Percentiles rank a stretch among this genome's conserved stretches.
These are phyloP conservation scores for Suillus ampliporus DNA, from an alignment of 768 basidiomycete species.

Conservation along the genomic window DNA sequence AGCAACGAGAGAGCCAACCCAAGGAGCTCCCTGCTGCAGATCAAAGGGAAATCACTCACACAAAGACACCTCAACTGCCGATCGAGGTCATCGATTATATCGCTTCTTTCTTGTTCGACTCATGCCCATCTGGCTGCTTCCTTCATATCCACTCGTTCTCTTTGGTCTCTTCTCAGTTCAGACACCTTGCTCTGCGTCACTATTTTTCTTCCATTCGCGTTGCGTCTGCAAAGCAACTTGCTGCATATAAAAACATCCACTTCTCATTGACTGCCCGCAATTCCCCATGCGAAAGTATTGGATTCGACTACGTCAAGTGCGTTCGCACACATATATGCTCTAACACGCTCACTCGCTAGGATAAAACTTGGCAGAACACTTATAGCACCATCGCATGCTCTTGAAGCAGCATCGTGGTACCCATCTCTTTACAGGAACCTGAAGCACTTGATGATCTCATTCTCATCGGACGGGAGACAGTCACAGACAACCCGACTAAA, in stretches of 20 bases:
- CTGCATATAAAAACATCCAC: constrained; percentile 39
- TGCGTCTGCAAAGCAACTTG: constrained; percentile 23
- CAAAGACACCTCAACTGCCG: constrained; percentile 29
- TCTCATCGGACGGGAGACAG: constrained; percentile 46
- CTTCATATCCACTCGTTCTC: constrained; percentile 44
- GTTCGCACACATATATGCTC: constrained; percentile 29
- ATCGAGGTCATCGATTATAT: constrained; percentile 39
- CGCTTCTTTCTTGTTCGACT: constrained; percentile 17
- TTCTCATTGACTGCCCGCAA: constrained; percentile 33
- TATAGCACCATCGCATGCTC: constrained; percentile 21
- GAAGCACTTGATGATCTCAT: constrained; percentile 46
- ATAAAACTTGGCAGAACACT: constrained; percentile 24
- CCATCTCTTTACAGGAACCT: constrained; percentile 41
- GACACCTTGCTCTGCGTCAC: constrained; percentile 48
- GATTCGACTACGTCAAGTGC: constrained; percentile 55
- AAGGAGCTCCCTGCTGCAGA: neutral
- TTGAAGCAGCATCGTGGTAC: constrained; percentile 31
- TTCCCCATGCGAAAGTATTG: constrained; percentile 25
- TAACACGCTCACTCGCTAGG: constrained; percentile 8
- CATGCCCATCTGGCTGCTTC: constrained; percentile 34
- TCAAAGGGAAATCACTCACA: neutral
- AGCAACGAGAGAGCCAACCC: constrained; percentile 15
- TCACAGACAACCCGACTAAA: constrained; percentile 48
- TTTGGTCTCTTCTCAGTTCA: constrained; percentile 47
- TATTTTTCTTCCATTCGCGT: constrained; percentile 32